These are phyloP conservation scores for Orbilia blumenaviensis DNA, from an alignment of 2,329 filamentous ascomycete genomes.

Conservation along the genomic window DNA sequence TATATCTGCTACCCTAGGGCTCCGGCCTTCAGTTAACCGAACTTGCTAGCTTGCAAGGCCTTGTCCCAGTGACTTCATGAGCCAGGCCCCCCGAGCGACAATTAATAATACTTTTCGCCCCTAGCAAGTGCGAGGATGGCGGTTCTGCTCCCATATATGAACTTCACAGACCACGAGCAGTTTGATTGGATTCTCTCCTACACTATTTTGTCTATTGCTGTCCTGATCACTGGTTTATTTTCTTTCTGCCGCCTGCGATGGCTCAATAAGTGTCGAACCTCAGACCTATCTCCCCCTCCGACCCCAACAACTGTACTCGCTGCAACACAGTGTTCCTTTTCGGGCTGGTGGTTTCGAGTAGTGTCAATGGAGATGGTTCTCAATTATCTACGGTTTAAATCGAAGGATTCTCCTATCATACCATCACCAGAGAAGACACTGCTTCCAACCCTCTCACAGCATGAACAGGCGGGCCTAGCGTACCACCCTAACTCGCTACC, in stretches of 20 bases:
- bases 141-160: slow-evolving; percentile 43
- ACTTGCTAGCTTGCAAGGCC: slow-evolving; percentile 4
- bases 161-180: slow-evolving; percentile 21
- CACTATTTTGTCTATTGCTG: slow-evolving; percentile 34
- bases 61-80: slow-evolving; percentile 18
- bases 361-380: slow-evolving; percentile 16
- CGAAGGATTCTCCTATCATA: slow-evolving; percentile 54
- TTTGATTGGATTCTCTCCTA: slow-evolving; percentile 19
- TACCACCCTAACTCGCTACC: slow-evolving; percentile 78
- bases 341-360: background rate
- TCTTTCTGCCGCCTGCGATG: slow-evolving; percentile 33
- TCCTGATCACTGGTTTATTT: slow-evolving; percentile 30
- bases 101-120: slow-evolving; percentile 1
- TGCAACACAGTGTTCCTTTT: slow-evolving; percentile 28
- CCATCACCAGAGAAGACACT: slow-evolving; percentile 61
- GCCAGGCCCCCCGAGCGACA: background rate
- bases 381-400: slow-evolving; percentile 9
- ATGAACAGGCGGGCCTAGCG: slow-evolving; percentile 63
- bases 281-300: background rate
- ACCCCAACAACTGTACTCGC: background rate
- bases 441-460: slow-evolving; percentile 59
- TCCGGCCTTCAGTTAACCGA: slow-evolving; percentile 37
- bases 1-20: slow-evolving; percentile 1
- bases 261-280: slow-evolving; percentile 2
- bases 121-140: slow-evolving; percentile 15